Evolutionary conservation across 176 grass and related monocot genomes (phyloP).

Genomic region (Lolium rigidum): DNA sequence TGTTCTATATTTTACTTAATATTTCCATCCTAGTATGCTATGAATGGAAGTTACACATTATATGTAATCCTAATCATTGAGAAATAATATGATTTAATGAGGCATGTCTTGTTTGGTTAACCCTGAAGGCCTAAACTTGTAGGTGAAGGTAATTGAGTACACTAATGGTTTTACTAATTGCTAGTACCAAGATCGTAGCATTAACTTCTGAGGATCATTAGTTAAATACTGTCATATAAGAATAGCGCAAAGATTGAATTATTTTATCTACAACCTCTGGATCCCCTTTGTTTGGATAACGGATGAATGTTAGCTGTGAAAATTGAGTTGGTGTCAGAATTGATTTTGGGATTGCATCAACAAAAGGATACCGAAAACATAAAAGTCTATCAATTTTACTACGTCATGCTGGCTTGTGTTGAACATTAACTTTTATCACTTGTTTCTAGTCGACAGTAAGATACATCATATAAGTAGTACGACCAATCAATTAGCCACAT

Average conservation of each 20-base stretch:
- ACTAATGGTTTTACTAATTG: slow-evolving; percentile 3
- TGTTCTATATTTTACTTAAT: slow-evolving; percentile 17
- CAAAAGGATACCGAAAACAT: slow-evolving; percentile 14
- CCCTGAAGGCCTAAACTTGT: neutral
- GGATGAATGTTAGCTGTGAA: slow-evolving; percentile 8
- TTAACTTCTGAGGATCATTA: neutral
- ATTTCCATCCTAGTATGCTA: slow-evolving; percentile 15
- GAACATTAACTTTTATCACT: neutral
- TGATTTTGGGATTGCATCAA: slow-evolving; percentile 10
- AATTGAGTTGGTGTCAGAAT: slow-evolving; percentile 11
- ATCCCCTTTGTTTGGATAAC: slow-evolving; percentile 31
- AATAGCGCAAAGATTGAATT: slow-evolving; percentile 6
- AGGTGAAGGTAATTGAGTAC: slow-evolving; percentile 17
- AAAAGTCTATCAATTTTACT: neutral
- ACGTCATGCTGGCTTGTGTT: slow-evolving; percentile 12
- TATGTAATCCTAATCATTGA: slow-evolving; percentile 12
- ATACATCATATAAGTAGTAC: slow-evolving; percentile 31
- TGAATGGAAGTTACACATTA: slow-evolving; percentile 13
- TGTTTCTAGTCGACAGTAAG: neutral
- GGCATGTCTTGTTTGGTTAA: slow-evolving; percentile 14
- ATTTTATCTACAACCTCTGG: slow-evolving; percentile 14
- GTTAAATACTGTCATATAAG: neutral
- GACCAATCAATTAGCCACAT: neutral
- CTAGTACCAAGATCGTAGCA: slow-evolving; percentile 28
- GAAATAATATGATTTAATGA: slow-evolving; percentile 7